Base-by-base conservation (phyloP, 176 grass and related monocot species). In the Bonia amplexicaulis region DNA sequence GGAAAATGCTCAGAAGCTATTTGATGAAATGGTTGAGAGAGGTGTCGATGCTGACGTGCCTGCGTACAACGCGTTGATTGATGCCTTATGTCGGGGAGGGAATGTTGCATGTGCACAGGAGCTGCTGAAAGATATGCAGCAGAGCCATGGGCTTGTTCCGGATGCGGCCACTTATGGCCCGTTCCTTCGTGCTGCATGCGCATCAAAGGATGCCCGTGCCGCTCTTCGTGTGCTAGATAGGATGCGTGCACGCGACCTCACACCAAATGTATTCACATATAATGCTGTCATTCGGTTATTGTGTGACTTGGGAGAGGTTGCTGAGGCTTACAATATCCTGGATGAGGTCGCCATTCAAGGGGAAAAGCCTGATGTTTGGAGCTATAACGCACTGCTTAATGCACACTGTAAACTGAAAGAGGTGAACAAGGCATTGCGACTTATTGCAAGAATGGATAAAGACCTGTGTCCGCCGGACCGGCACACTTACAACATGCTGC, bases 401-500 rank as follows among this genome's bases (percentile, higher is more conserved):
- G 66, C 88, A 2, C 96, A 96, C 75, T 99, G 96, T 84, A 92
- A 85, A 71, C 84, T 92, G 68, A 93, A 91, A 61, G 93, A 99
- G 71, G 87, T 90, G 62, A 91, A 92, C 78, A 96, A 96, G 83
- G 66, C 96, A 0, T 73, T 99, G 66, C 69, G 88, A 41, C 84
- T 96, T 64, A 82, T 99, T 17, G 22, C 72, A 82, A 87, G 82
- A 88, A 99, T 99, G 96, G 93, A 94, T 87, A 84, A 89, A 27
- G 86, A 85, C 45, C 83, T 79, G 5, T 96, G 93, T 72, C 71
- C 39, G 5, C 93, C 93, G 22, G 79, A 99, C 19, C 73, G 77
- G 6, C 93, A 91, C 68, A 82, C 90, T 39, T 99, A 96, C 67
- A 96, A 96, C 74, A 94, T 99, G 89, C n/a, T 99, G 42, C 81